Base-by-base conservation (phyloP, 2,329 filamentous ascomycete genomes). In the Cladobotryum protrusum region DNA sequence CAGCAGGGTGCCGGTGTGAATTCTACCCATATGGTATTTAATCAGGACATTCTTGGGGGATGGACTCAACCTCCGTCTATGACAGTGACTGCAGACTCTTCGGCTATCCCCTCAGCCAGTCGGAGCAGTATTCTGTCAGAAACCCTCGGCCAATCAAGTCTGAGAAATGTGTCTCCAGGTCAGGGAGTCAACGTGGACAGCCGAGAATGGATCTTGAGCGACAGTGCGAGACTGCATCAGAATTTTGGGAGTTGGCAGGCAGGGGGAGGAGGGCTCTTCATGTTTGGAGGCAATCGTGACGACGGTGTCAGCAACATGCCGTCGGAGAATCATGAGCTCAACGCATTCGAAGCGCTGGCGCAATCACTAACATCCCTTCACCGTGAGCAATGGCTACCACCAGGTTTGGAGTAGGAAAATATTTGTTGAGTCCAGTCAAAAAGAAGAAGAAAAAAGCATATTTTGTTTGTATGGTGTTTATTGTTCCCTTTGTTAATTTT, bases 211-310 rank as follows among this genome's bases (percentile, higher is more conserved):
- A 78, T 80, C 56, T 62, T 82, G 17, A 79, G 72, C 47, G 79
- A 82, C 52, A 73, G 78, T 15, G 77, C 75, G 20, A 76, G 71
- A 52, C 81, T 78, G 77, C 77, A 81, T 51, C 76, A 79, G 48
- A 74, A 78, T 52, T 82, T 81, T 57, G 72, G 79, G 48, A 64
- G 70, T 3, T 82, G 78, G 78, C 37, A 18, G 37, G 37, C 17
- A 19, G 19, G 37, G 17, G 17, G 19, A 5, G 37, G 37, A 19
- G 15, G 7, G 3, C 5, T 63, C 7, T 67, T 68, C 43, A 55
- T 65, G 48, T 66, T 67, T 55, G 54, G 58, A 24, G 54, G 59
- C 15, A 51, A 53, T 32, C 49, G 44, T 32, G 58, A 48, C 39
- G 56, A 53, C 41, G 55, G 48, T 41, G 41, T 49, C 33, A 39